Percentiles rank a stretch among this genome's conserved stretches.
Evolutionary conservation across 768 basidiomycete genomes (phyloP).

Genomic region (Naganishia kalamii): DNA sequence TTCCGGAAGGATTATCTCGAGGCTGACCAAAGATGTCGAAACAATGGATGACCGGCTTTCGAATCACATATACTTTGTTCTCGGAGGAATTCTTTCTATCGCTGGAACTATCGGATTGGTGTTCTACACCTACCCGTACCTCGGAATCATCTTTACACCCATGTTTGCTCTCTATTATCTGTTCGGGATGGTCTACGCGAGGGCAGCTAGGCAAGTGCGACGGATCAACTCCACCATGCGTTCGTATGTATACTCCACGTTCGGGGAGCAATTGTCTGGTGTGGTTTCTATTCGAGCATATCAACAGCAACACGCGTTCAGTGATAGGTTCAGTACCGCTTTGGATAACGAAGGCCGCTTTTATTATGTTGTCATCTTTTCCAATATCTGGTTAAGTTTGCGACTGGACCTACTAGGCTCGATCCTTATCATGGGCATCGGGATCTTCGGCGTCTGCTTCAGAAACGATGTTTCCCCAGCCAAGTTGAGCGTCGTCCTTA

Average conservation of each 20-base stretch:
- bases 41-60: slow-evolving; percentile 3
- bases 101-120: slow-evolving; percentile 37
- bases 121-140: slow-evolving; percentile 36
- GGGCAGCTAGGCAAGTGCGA: slow-evolving; percentile 26
- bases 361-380: slow-evolving; percentile 20
- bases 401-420: slow-evolving; percentile 65
- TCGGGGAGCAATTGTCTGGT: slow-evolving; percentile 23
- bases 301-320: slow-evolving; percentile 20
- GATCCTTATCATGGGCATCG: slow-evolving; percentile 62
- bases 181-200: slow-evolving; percentile 22
- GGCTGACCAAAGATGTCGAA: slow-evolving; percentile 45
- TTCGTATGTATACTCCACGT: slow-evolving; percentile 24
- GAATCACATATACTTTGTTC: not conserved
- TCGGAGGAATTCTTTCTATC: slow-evolving; percentile 47
- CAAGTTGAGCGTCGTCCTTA: slow-evolving; percentile 59
- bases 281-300: slow-evolving; percentile 27
- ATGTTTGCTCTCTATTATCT: slow-evolving; percentile 26
- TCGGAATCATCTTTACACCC: slow-evolving; percentile 37
- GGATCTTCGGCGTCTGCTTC: slow-evolving; percentile 62
- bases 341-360: slow-evolving; percentile 16
- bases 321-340: not conserved
- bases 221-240: slow-evolving; percentile 24
- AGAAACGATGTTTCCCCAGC: slow-evolving; percentile 56
- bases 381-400: slow-evolving; percentile 54
- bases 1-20: slow-evolving; percentile 41